Percentiles rank a stretch among this genome's conserved stretches.
These are phyloP conservation scores for Candida yuanshanica DNA, from an alignment of 805 yeast genomes.

Conservation along the genomic window DNA sequence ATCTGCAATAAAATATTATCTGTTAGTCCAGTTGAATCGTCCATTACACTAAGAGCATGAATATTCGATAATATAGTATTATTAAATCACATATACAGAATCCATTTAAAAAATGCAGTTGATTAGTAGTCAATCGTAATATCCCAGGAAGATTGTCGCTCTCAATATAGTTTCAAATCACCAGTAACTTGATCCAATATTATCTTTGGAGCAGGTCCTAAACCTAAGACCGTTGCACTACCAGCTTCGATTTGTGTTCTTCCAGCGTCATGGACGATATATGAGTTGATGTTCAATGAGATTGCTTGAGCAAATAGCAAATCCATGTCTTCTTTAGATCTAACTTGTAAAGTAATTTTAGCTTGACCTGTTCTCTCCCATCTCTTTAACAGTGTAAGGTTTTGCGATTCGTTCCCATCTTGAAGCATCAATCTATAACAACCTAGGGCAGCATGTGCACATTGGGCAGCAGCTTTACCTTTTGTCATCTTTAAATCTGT, in stretches of 20 bases:
- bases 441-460: slow-evolving; percentile 95
- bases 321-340: slow-evolving; percentile 64
- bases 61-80: neutral
- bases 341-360: slow-evolving; percentile 78
- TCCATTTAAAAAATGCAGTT: neutral
- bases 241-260: slow-evolving; percentile 96
- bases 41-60: slow-evolving; percentile 1
- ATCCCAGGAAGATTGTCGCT: neutral
- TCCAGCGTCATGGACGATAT: slow-evolving; percentile 92
- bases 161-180: slow-evolving; percentile 63
- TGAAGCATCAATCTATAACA: slow-evolving; percentile 66
- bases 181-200: slow-evolving; percentile 80
- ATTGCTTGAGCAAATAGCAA: slow-evolving; percentile 75
- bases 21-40: slow-evolving; percentile 4
- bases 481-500: slow-evolving; percentile 87
- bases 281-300: slow-evolving; percentile 69
- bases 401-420: slow-evolving; percentile 44
- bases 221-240: slow-evolving; percentile 90
- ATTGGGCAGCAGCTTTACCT: slow-evolving; percentile 97
- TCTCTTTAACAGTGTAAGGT: slow-evolving; percentile 57
- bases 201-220: slow-evolving; percentile 92
- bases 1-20: slow-evolving; percentile 6
- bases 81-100: neutral
- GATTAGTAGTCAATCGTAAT: no score
- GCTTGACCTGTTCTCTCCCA: slow-evolving; percentile 92